Conservation (phyloP, 164 flowering plant genomes). For the Sextonia rubra region DNA sequence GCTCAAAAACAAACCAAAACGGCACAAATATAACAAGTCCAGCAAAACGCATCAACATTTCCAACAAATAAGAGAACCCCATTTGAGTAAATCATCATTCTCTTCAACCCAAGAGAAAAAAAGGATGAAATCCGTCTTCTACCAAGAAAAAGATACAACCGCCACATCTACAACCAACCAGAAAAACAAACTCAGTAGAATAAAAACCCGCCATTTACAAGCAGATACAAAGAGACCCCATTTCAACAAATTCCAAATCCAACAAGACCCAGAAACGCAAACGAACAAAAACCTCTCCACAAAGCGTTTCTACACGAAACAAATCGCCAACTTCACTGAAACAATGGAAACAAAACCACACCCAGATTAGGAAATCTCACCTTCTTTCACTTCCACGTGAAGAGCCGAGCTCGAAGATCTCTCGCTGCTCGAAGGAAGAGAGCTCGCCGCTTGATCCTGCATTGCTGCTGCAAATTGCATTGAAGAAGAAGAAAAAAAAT, state of each 20-base stretch:
- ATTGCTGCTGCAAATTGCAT: constrained; percentile 21
- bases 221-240: background rate
- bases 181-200: background rate
- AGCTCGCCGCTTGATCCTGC: constrained; percentile 77
- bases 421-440: constrained; percentile 91
- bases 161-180: background rate
- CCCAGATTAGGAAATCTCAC: constrained; percentile 26
- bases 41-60: background rate
- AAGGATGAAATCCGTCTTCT: background rate
- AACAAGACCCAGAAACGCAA: background rate
- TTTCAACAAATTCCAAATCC: background rate
- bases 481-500: constrained; percentile 6
- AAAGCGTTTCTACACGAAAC: background rate
- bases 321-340: background rate
- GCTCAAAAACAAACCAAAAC: background rate
- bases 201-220: background rate
- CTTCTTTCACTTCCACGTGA: constrained; percentile 78
- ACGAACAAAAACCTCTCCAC: background rate
- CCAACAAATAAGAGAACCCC: background rate
- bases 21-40: background rate
- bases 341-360: background rate
- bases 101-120: background rate
- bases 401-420: constrained; percentile 91
- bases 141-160: background rate
- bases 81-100: background rate